Base-by-base conservation (phyloP, 345 rosid species). In the Citrus trifoliata region DNA sequence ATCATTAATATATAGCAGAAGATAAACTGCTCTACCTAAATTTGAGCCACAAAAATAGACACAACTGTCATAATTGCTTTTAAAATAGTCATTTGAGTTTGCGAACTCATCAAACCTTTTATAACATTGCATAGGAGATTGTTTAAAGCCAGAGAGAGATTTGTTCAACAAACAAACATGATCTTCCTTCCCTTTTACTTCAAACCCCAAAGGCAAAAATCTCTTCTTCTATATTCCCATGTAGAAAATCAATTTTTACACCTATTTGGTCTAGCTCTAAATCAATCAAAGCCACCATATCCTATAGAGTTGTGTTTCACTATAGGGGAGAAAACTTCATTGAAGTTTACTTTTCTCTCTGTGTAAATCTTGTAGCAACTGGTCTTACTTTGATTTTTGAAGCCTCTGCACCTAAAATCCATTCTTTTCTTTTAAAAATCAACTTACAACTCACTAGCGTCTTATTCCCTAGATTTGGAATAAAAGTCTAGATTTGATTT, bases 141-240 rank as follows among this genome's bases (percentile, higher is more conserved):
- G 7, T 10, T 25, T 25, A 3, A 61, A 1, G 18, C 19, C 7
- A 61, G 13, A 12, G 0, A 25, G 27, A 10, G 5, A 24, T 0
- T 61, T 61, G 2, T 10, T 2, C 12, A 61, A 2, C 0, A 61
- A 4, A 12, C 2, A 60, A 9, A 25, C 18, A 61, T 25, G 2
- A 1, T 61, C 6, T 1, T 10, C 2, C 0, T 61, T 25, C 0
- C 6, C 0, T 25, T 4, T 4, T 3, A 21, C 32, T 6, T 60
- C 28, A 9, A 24, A 60, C 2, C 16, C 7, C 2, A 25, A 2
- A n/a, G 4, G 32, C 0, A 10, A 60, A 24, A 1, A 10, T 60
- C 2, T 60, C 2, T 24, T 61, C 3, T 7, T 61, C 6, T 0
- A 25, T 2, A 1, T 12, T 25, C 2, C 7, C 18, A 10, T 25